Conservation (phyloP, 768 basidiomycete genomes). For the Steccherinum ochraceum region DNA sequence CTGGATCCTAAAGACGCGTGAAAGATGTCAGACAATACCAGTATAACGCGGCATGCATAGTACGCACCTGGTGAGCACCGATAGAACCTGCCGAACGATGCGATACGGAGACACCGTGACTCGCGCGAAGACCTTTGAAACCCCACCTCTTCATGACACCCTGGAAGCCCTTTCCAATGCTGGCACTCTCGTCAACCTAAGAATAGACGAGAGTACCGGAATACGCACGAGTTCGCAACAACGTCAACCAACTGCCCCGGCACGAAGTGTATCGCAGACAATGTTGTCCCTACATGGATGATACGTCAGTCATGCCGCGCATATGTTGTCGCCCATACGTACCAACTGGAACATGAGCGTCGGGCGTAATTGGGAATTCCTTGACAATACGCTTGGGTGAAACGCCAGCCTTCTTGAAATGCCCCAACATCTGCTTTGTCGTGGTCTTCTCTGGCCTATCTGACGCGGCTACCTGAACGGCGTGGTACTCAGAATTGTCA, state of each 20-base stretch:
- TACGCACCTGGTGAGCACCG: constrained; percentile 82
- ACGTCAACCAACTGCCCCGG: constrained; percentile 96
- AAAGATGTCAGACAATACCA: constrained; percentile 7
- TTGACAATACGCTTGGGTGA: constrained; percentile 77
- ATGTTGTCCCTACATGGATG: constrained; percentile 58
- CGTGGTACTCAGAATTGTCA: constrained; percentile 73
- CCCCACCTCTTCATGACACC: constrained; percentile 97
- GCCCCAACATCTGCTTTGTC: constrained; percentile 78
- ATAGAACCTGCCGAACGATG: constrained; percentile 92
- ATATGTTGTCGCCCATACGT: constrained; percentile 22
- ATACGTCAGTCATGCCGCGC: not conserved
- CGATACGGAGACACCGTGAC: constrained; percentile 93
- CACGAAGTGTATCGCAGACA: constrained; percentile 93
- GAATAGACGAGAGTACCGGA: not conserved
- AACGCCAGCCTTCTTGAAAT: constrained; percentile 81
- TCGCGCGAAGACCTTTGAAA: constrained; percentile 85
- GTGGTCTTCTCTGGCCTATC: constrained; percentile 68
- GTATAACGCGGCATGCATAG: not conserved
- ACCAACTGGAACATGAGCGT: constrained; percentile 90
- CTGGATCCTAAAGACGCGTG: constrained; percentile 84
- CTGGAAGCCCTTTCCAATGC: constrained; percentile 96
- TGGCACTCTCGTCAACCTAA: not conserved
- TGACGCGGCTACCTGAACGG: constrained; percentile 89
- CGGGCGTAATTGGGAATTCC: constrained; percentile 84
- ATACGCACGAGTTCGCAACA: constrained; percentile 78